Evolutionary conservation across 768 basidiomycete genomes (phyloP).

Genomic region (Leccinum rimulosum): DNA sequence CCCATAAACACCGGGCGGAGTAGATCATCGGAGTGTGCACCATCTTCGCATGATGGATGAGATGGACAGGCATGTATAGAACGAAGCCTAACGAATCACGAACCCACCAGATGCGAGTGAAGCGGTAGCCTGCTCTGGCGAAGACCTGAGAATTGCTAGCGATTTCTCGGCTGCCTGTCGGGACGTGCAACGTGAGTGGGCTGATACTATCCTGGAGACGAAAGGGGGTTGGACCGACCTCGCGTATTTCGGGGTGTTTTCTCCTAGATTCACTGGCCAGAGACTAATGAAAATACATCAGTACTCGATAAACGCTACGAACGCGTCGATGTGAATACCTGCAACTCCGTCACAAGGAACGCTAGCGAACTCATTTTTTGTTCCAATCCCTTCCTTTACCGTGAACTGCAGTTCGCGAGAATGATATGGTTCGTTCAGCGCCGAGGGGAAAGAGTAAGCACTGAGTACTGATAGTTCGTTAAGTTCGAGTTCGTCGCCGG

Average conservation of each 20-base stretch:
- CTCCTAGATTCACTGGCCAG: conserved; percentile 85
- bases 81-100: conserved; percentile 20
- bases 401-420: neutral
- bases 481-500: neutral
- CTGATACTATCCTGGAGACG: conserved; percentile 1
- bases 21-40: conserved; percentile 76
- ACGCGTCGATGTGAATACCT: conserved; percentile 38
- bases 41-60: conserved; percentile 43
- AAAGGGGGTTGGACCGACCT: conserved; percentile 45
- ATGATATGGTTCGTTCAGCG: neutral
- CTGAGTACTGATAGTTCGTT: neutral
- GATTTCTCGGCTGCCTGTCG: conserved; percentile 86
- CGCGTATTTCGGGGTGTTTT: conserved; percentile 90
- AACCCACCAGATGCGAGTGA: conserved; percentile 68
- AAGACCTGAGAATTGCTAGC: conserved; percentile 72
- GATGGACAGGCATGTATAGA: neutral
- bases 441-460: neutral
- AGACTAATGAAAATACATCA: conserved; percentile 46
- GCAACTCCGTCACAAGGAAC: conserved; percentile 71
- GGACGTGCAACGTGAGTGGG: neutral
- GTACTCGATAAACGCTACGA: neutral
- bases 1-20: conserved; percentile 91
- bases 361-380: conserved; percentile 61
- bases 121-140: conserved; percentile 74
- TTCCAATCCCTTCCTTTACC: neutral